These are phyloP conservation scores for Zygosaccharomyces pseudorouxii DNA, from an alignment of 805 yeast genomes.

Conservation along the genomic window DNA sequence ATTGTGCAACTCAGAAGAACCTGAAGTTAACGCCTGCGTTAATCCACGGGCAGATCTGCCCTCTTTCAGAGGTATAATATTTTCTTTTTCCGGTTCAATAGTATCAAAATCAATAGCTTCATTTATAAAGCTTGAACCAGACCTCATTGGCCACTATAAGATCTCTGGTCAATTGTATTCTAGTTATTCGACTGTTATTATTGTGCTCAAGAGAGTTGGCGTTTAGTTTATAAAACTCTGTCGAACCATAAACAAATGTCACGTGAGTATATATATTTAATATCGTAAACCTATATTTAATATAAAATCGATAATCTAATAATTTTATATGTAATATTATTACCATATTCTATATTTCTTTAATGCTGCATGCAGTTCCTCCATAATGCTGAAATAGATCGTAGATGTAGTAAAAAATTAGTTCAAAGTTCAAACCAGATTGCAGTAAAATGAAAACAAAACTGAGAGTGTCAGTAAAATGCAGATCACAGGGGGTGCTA, in stretches of 20 bases:
- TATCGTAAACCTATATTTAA: neutral
- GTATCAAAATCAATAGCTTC: slow-evolving; percentile 36
- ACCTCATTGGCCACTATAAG: neutral
- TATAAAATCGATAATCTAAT: neutral
- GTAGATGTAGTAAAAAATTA: neutral
- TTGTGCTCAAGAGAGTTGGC: neutral
- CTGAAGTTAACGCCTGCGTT: slow-evolving; percentile 38
- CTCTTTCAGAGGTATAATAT: slow-evolving; percentile 57
- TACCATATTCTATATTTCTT: neutral
- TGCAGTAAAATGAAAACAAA: slow-evolving; percentile 51
- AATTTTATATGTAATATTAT: neutral
- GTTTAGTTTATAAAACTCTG: neutral
- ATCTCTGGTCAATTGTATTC: neutral
- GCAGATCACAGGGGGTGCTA: slow-evolving; percentile 86
- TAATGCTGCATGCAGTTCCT: neutral
- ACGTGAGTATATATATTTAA: neutral
- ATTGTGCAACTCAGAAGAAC: slow-evolving; percentile 6
- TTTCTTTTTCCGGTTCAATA: slow-evolving; percentile 68
- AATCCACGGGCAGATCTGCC: slow-evolving; percentile 68
- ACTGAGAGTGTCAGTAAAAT: slow-evolving; percentile 66
- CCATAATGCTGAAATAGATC: neutral
- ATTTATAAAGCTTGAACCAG: slow-evolving; percentile 5
- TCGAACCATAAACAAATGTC: neutral
- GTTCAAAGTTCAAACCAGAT: slow-evolving; percentile 10
- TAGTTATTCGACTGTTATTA: neutral